Evolutionary conservation across 2,329 filamentous ascomycete species (phyloP).

Genomic region (Ophiocordyceps camponoti-saundersi): DNA sequence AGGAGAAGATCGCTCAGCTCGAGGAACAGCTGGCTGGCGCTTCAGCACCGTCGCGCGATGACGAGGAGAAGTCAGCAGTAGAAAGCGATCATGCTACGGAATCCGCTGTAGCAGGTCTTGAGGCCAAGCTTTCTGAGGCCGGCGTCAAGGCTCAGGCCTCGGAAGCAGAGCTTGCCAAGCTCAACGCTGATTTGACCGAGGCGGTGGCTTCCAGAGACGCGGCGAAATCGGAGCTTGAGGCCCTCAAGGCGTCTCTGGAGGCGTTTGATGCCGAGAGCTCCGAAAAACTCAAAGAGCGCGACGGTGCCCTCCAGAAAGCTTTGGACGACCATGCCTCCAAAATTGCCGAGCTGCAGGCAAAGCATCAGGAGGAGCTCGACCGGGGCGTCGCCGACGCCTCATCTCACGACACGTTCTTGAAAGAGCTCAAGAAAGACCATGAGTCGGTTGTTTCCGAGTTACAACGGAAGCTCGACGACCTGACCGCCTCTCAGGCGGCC

Average conservation of each 20-base stretch:
- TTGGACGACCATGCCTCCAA: constrained; percentile 30
- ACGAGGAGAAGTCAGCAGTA: constrained; percentile 23
- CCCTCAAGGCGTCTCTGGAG: constrained; percentile 33
- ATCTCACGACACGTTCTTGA: constrained; percentile 30
- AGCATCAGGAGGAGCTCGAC: constrained; percentile 32
- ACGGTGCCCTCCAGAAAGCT: constrained; percentile 18
- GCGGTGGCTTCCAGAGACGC: constrained; percentile 31
- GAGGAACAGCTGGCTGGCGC: constrained; percentile 28
- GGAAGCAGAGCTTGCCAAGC: constrained; percentile 31
- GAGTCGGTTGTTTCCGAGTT: constrained; percentile 29
- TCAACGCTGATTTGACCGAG: constrained; percentile 30
- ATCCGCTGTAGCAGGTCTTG: constrained; percentile 27
- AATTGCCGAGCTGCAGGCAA: constrained; percentile 33
- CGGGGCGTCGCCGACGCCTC: constrained; percentile 25
- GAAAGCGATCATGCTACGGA: constrained; percentile 27
- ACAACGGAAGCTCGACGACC: constrained; percentile 36
- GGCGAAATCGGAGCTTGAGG: constrained; percentile 28
- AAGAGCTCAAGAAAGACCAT: constrained; percentile 32
- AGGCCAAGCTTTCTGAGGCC: constrained; percentile 28
- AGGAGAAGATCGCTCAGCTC: constrained; percentile 29
- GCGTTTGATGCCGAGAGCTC: constrained; percentile 15
- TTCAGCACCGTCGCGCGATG: constrained; percentile 15
- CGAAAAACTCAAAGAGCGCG: constrained; percentile 15
- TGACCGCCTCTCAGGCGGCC: constrained; percentile 27
- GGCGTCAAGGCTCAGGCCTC: constrained; percentile 32